These are phyloP conservation scores for Polyporus tsugae DNA, from an alignment of 1,284 basidiomycete species.

Conservation along the genomic window DNA sequence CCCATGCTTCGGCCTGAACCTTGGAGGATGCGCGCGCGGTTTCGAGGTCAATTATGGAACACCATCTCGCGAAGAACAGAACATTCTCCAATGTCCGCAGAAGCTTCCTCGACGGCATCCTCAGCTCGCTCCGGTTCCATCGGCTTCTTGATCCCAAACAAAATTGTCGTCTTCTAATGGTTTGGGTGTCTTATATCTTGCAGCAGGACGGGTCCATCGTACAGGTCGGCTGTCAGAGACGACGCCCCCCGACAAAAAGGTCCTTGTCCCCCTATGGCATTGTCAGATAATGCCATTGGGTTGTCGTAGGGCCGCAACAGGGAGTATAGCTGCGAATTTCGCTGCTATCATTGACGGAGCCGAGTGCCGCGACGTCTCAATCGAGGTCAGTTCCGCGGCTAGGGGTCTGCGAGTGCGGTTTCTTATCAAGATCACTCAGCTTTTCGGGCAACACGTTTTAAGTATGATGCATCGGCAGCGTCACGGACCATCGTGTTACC, in stretches of 20 bases:
- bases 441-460: neutral
- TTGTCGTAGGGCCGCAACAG: neutral
- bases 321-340: neutral
- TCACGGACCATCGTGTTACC: neutral
- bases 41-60: neutral
- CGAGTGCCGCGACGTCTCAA: neutral
- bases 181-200: neutral
- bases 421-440: neutral
- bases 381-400: neutral
- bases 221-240: neutral
- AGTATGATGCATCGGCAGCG: neutral
- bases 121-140: constrained; percentile 3
- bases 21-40: neutral
- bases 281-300: neutral
- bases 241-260: neutral
- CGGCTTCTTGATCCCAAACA: constrained; percentile 7
- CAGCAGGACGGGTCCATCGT: neutral
- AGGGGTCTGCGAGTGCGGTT: neutral
- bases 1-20: neutral
- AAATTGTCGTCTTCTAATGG: neutral
- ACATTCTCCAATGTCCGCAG: neutral
- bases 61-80: neutral
- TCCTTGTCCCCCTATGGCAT: neutral
- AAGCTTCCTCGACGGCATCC: neutral
- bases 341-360: neutral